Evolutionary conservation across 495 filamentous ascomycete species (phyloP).

Genomic region (Chaetomidium leptoderma): DNA sequence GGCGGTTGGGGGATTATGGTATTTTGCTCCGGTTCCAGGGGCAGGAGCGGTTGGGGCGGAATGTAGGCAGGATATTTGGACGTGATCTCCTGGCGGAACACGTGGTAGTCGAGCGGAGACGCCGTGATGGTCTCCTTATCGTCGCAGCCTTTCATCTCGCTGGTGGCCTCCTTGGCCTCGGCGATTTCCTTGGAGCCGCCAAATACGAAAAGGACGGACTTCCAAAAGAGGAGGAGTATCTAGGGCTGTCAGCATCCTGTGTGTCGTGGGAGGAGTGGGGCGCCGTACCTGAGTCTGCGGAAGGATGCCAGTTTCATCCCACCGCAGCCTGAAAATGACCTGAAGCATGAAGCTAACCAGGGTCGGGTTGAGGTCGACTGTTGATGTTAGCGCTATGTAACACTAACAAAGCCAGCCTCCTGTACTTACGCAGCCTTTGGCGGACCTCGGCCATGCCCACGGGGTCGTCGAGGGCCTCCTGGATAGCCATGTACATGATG

Average conservation of each 20-base stretch:
- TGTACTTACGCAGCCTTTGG: slow-evolving; percentile 40
- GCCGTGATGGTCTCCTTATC: slow-evolving; percentile 68
- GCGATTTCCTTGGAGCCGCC: slow-evolving; percentile 70
- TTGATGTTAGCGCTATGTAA: slow-evolving; percentile 23
- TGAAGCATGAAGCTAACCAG: slow-evolving; percentile 70
- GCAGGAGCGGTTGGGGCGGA: slow-evolving; percentile 76
- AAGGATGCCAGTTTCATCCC: slow-evolving; percentile 63
- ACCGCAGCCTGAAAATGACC: slow-evolving; percentile 71
- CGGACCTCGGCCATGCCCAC: slow-evolving; percentile 38
- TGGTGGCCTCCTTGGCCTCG: slow-evolving; percentile 63
- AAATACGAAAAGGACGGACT: slow-evolving; percentile 78
- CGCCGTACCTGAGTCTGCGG: slow-evolving; percentile 31
- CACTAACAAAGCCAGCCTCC: neutral
- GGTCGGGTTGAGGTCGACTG: slow-evolving; percentile 59
- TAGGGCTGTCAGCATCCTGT: slow-evolving; percentile 25
- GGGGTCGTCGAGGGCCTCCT: slow-evolving; percentile 55
- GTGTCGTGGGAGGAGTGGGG: neutral
- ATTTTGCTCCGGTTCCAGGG: slow-evolving; percentile 83
- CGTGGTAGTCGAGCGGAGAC: slow-evolving; percentile 91
- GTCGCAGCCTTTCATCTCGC: slow-evolving; percentile 44
- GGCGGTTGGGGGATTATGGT: slow-evolving; percentile 83
- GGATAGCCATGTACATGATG: slow-evolving; percentile 66
- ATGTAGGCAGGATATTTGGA: slow-evolving; percentile 97
- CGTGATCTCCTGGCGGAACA: slow-evolving; percentile 95
- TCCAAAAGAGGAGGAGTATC: slow-evolving; percentile 83